These are phyloP conservation scores for Tulasnella calospora DNA, from an alignment of 768 basidiomycete genomes.

Conservation along the genomic window DNA sequence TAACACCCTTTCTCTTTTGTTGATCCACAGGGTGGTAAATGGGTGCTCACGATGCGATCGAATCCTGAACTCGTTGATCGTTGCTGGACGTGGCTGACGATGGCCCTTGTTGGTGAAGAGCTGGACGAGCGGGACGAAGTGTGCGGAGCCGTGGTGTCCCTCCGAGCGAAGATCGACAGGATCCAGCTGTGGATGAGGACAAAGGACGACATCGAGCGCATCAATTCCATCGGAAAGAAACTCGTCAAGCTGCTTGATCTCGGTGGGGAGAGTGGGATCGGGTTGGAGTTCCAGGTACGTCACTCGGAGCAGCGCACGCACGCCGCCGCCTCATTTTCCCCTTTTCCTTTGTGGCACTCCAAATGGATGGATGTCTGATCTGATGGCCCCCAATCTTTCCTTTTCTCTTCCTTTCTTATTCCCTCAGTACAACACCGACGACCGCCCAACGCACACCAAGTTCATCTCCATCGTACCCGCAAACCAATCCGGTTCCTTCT, in stretches of 20 bases:
- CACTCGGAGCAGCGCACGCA: constrained; percentile 10
- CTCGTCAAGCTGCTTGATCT: constrained; percentile 78
- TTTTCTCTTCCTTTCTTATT: not conserved
- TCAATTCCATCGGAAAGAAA: constrained; percentile 80
- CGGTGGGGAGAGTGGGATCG: constrained; percentile 76
- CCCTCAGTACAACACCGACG: constrained; percentile 76
- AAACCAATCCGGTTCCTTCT: constrained; percentile 15
- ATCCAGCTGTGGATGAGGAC: constrained; percentile 88
- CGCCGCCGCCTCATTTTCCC: not conserved
- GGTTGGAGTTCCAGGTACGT: constrained; percentile 83
- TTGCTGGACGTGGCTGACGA: constrained; percentile 85
- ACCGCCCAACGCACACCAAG: constrained; percentile 73
- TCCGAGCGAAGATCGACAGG: constrained; percentile 79
- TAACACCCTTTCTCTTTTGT: not conserved
- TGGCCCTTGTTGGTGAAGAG: constrained; percentile 82
- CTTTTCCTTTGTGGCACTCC: not conserved
- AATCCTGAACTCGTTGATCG: constrained; percentile 73
- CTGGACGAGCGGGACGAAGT: constrained; percentile 65
- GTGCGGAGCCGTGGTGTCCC: constrained; percentile 71
- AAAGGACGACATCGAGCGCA: constrained; percentile 77
- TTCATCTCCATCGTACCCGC: constrained; percentile 58
- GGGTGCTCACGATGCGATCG: constrained; percentile 90
- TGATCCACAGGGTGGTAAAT: constrained; percentile 65
- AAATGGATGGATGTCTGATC: not conserved
- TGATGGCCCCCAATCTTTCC: not conserved